phyloP scores from a whole-genome alignment of 1,284 basidiomycete species.

The Ustilago loliicola region DNA sequence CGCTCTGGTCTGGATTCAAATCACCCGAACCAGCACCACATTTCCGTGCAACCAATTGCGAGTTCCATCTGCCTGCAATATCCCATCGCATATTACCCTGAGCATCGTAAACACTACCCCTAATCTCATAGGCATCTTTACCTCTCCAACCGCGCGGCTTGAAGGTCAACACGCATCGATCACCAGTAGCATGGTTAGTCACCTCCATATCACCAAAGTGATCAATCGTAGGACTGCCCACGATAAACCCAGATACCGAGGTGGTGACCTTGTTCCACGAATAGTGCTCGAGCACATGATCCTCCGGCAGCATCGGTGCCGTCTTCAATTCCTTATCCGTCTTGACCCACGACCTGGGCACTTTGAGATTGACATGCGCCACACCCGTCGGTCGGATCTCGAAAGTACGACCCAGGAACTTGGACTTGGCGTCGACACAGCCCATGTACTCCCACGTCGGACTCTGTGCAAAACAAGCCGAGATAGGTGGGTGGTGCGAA shows the following conservation, averaged over 20 bases:
- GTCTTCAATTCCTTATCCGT: conserved; percentile 46
- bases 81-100: conserved; percentile 82
- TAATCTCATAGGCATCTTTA: conserved; percentile 90
- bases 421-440: conserved; percentile 69
- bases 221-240: conserved; percentile 93
- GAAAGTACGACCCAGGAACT: conserved; percentile 83
- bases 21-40: conserved; percentile 76
- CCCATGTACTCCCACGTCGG: conserved; percentile 92
- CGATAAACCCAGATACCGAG: conserved; percentile 84
- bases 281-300: conserved; percentile 77
- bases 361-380: conserved; percentile 86
- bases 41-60: conserved; percentile 88
- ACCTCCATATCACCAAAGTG: conserved; percentile 95
- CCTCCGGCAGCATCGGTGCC: conserved; percentile 18
- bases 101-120: conserved; percentile 82
- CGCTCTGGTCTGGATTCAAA: conserved; percentile 79
- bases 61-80: conserved; percentile 95
- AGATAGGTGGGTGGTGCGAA: conserved; percentile 95
- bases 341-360: conserved; percentile 70
- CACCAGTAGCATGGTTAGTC: conserved; percentile 92
- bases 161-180: conserved; percentile 89
- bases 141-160: conserved; percentile 96
- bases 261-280: conserved; percentile 84
- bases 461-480: conserved; percentile 88
- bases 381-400: conserved; percentile 95